Evolutionary conservation across 164 flowering plant genomes (phyloP).

Genomic region (Chimonanthus salicifolius): DNA sequence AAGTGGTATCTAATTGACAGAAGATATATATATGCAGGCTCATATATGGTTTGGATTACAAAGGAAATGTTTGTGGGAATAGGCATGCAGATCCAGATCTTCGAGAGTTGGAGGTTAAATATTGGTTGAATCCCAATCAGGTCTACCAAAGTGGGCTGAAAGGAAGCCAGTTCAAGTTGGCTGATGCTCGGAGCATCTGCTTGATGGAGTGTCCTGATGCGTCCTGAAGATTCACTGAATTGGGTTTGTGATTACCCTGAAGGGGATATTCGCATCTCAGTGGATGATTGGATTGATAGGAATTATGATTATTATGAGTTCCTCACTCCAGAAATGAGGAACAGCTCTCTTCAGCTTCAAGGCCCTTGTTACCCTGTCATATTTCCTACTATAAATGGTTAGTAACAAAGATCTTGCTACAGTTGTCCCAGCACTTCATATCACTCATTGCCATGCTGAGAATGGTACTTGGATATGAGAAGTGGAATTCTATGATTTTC

Average conservation of each 20-base stretch:
- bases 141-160: constrained; percentile 83
- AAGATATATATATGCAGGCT: constrained; percentile 44
- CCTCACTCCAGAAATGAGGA: constrained; percentile 82
- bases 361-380: constrained; percentile 99
- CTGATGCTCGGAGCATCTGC: constrained; percentile 78
- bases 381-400: constrained; percentile 96
- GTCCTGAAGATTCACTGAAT: constrained; percentile 68
- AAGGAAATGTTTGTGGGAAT: constrained; percentile 90
- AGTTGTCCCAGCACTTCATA: background rate
- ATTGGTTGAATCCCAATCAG: constrained; percentile 91
- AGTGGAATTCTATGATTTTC: background rate
- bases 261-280: constrained; percentile 61
- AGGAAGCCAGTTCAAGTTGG: constrained; percentile 52
- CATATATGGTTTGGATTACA: constrained; percentile 85
- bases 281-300: constrained; percentile 84
- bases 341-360: constrained; percentile 89
- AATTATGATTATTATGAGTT: constrained; percentile 85
- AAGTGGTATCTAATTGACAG: background rate
- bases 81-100: constrained; percentile 75
- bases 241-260: constrained; percentile 99
- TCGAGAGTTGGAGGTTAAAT: constrained; percentile 66
- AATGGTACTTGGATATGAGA: background rate
- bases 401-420: constrained; percentile 10
- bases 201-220: constrained; percentile 88
- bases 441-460: background rate